These are phyloP conservation scores for Fusarium pseudocircinatum DNA, from an alignment of 2,329 filamentous ascomycete species.

Conservation along the genomic window DNA sequence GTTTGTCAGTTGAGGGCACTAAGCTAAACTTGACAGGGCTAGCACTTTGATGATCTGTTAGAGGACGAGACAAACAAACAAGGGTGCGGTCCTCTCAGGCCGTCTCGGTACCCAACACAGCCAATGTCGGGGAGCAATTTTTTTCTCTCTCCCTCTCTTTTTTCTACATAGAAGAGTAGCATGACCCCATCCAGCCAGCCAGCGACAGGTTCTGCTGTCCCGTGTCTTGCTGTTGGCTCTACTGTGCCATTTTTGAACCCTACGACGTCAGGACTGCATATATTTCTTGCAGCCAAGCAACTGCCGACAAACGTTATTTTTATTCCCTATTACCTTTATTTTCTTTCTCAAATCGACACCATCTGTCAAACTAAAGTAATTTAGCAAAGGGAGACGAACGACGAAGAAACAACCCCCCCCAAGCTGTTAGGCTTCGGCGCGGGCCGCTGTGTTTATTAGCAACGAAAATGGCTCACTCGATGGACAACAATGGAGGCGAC, in stretches of 20 bases:
- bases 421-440: constrained; percentile 24
- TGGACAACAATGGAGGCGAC: constrained; percentile 13
- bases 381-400: constrained; percentile 2
- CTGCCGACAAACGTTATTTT: not conserved
- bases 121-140: not conserved
- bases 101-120: not conserved
- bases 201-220: not conserved
- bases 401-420: not conserved
- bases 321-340: not conserved
- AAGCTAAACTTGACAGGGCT: not conserved
- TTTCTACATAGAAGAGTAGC: not conserved
- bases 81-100: no score
- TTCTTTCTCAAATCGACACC: not conserved
- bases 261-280: not conserved
- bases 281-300: not conserved
- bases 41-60: not conserved
- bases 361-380: constrained; percentile 18
- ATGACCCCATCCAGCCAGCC: not conserved
- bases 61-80: not conserved
- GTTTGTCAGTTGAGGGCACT: not conserved
- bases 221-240: not conserved
- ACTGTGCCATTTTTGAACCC: not conserved
- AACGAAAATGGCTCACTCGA: constrained; percentile 22
- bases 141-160: not conserved
- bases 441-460: constrained; percentile 17